Conservation (phyloP, 2,329 filamentous ascomycete genomes). For the Alternaria incomplexa region DNA sequence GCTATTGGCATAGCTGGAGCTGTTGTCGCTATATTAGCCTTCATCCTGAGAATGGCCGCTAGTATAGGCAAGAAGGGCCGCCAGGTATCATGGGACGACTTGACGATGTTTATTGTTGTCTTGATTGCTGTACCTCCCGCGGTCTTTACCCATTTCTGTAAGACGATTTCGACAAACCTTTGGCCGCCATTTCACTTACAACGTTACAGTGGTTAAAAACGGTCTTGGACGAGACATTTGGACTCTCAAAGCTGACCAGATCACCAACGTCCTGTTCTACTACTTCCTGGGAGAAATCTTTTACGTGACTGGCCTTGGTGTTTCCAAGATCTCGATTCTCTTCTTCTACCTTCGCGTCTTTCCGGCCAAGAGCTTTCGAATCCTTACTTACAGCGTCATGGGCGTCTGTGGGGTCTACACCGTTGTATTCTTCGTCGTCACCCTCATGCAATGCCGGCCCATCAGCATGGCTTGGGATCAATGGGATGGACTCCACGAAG, state of each 20-base stretch:
- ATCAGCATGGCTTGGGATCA: conserved; percentile 57
- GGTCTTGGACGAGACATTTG: conserved; percentile 61
- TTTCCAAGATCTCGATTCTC: conserved; percentile 45
- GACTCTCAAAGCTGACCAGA: conserved; percentile 51
- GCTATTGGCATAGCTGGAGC: conserved; percentile 37
- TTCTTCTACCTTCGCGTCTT: conserved; percentile 46
- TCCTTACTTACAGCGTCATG: conserved; percentile 32
- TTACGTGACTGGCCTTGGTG: conserved; percentile 37
- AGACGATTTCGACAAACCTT: background rate
- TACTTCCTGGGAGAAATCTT: conserved; percentile 39
- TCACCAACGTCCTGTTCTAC: conserved; percentile 52
- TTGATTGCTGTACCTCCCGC: conserved; percentile 35
- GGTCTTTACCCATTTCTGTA: conserved; percentile 18
- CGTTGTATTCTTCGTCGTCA: conserved; percentile 56
- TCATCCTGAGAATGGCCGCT: conserved; percentile 42
- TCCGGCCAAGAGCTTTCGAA: conserved; percentile 33
- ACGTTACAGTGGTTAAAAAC: conserved; percentile 18
- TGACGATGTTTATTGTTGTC: conserved; percentile 47
- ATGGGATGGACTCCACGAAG: conserved; percentile 34
- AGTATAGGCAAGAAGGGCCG: conserved; percentile 44
- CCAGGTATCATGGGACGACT: conserved; percentile 47
- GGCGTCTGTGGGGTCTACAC: conserved; percentile 34
- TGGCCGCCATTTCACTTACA: background rate
- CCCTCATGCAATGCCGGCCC: conserved; percentile 59
- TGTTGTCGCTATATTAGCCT: conserved; percentile 41